Percentiles rank a stretch among this genome's conserved stretches.
phyloP scores from a whole-genome alignment of 129 eudicot genomes.

The Ambrosia trifida region DNA sequence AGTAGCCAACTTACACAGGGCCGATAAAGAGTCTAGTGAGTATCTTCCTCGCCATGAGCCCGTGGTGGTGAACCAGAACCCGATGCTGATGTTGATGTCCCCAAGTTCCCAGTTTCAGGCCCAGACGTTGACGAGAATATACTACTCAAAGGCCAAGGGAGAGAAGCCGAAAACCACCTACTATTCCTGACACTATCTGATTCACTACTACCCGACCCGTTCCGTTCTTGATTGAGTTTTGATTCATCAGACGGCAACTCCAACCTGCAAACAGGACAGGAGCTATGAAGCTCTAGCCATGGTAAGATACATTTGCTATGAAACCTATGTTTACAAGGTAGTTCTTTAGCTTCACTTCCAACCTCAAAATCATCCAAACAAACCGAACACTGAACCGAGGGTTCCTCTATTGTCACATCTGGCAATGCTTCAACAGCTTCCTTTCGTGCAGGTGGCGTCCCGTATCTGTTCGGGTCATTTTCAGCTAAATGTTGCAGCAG shows the following conservation, averaged over 20 bases:
- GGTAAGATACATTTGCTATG: conserved; percentile 79
- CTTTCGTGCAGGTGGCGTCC: conserved; percentile 78
- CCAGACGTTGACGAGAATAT: conserved; percentile 56
- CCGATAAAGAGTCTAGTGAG: conserved; percentile 12
- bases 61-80: conserved; percentile 16
- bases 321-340: conserved; percentile 91
- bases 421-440: conserved; percentile 78
- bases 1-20: conserved; percentile 11
- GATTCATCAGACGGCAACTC: conserved; percentile 75
- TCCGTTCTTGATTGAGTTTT: conserved; percentile 38
- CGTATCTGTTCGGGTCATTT: conserved; percentile 82
- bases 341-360: conserved; percentile 65
- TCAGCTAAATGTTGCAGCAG: conserved; percentile 82
- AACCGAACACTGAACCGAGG: conserved; percentile 61
- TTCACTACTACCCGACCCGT: conserved; percentile 9
- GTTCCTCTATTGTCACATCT: conserved; percentile 49
- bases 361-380: conserved; percentile 90
- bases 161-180: conserved; percentile 50
- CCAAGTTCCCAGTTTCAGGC: conserved; percentile 33
- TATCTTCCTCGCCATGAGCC: conserved; percentile 26
- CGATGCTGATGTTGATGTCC: conserved; percentile 28
- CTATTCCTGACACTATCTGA: conserved; percentile 4
- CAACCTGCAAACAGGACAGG: conserved; percentile 85
- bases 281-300: conserved; percentile 90
- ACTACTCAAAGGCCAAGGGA: conserved; percentile 77